Conservation (phyloP, 352 stramenopile species). For the Peronospora destructor region DNA sequence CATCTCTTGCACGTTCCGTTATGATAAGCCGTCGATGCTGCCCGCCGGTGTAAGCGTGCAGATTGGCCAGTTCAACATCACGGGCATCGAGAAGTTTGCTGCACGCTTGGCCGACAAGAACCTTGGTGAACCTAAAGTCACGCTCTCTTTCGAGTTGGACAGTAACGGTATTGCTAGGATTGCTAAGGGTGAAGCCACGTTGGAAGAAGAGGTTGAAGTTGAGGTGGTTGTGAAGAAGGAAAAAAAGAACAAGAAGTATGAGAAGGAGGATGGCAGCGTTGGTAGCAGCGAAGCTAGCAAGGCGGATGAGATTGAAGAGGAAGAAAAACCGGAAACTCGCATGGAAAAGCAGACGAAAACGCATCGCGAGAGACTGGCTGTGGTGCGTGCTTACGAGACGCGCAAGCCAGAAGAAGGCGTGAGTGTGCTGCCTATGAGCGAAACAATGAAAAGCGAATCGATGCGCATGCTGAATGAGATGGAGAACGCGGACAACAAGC, state of each 20-base stretch:
- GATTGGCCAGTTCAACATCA: conserved; percentile 91
- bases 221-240: conserved; percentile 57
- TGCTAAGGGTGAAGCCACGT: conserved; percentile 88
- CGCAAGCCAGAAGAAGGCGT: conserved; percentile 29
- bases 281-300: conserved; percentile 33
- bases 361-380: conserved; percentile 67
- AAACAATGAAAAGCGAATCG: conserved; percentile 54
- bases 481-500: conserved; percentile 61
- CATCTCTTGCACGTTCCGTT: conserved; percentile 87
- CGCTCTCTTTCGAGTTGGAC: conserved; percentile 91
- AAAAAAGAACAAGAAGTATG: conserved; percentile 49
- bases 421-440: conserved; percentile 61
- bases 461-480: conserved; percentile 62
- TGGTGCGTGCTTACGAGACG: conserved; percentile 38
- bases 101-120: conserved; percentile 86
- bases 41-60: conserved; percentile 55
- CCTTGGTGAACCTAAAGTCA: conserved; percentile 89
- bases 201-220: conserved; percentile 81
- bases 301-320: conserved; percentile 35
- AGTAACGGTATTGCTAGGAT: conserved; percentile 88
- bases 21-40: conserved; percentile 83
- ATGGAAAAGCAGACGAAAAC: conserved; percentile 89
- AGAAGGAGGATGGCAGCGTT: conserved; percentile 28
- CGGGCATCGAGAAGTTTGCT: conserved; percentile 86
- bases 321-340: conserved; percentile 31